Evolutionary conservation across 2,329 filamentous ascomycete genomes (phyloP), one percentile per base, ranked within the genome.

Genomic region (Fusarium cyanostomum): DNA sequence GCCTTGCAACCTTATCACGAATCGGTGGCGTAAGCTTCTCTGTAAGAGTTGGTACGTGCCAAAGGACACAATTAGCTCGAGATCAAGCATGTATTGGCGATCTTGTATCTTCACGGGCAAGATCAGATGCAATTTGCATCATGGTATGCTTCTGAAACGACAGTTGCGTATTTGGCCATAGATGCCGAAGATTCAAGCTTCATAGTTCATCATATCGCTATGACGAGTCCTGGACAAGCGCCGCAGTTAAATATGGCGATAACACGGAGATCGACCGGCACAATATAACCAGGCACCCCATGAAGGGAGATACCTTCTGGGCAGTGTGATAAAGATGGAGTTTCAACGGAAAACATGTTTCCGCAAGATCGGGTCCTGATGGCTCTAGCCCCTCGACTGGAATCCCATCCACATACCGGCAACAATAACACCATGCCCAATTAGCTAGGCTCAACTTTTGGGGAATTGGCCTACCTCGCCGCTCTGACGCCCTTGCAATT

Each of bases 321-420:
- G 26, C n/a, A 27, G 8, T 12, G 3, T 30, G 13, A n/a, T 12
- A 42, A 15, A 8, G 26, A 12, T 24, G n/a, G 18, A 26, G 3
- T 18, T 27, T 24, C 13, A 8, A 10, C 35, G 41, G 41, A 37
- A 37, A 15, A 13, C 12, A 35, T 42, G 30, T 10, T 50, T 56
- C 38, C 35, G 26, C 38, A 33, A 10, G 21, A 16, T 41, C 16
- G 11, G 28, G 48, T 45, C 37, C 12, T 46, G 34, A 33, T 18
- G 37, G 62, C 57, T 69, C 53, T 69, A 46, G 66, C 59, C 55
- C 43, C 41, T 49, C 13, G 38, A 54, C 46, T 57, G 43, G 44
- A 55, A 66, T 68, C 62, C 44, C 45, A 57, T 52, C 27, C 8
- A 55, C 38, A 50, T 38, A 53, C 41, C 46, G 16, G 31, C 16